Evolutionary conservation across 78 protist genomes (phyloP), one percentile per base, ranked within the genome.

Genomic region (Dictyostelium brefeldianum): DNA sequence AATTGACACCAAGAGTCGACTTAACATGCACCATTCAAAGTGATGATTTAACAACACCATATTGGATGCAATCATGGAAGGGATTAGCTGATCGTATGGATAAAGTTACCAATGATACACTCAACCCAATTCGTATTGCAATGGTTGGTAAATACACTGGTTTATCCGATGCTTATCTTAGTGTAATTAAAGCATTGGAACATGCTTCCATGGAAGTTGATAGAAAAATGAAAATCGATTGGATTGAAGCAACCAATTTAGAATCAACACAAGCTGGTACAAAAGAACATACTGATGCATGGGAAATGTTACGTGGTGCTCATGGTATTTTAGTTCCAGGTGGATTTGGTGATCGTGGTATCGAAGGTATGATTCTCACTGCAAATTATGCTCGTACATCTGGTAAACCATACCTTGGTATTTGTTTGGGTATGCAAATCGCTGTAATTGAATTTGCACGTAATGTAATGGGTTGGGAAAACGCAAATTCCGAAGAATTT

Each of bases 281-380:
- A 20, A 29, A 22, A 12, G 47, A 57, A 29, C 79, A 91, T n/a
- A 20, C 17, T 5, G 20, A 22, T 18, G 80, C 95, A 11, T 97
- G 98, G 98, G 74, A 57, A 5, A 11, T 17, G 31, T 22, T 97
- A 3, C 14, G 65, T 27, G 6, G 5, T 18, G 79, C 74, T 70
- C 83, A 97, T 83, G 99, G 99, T 22, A 80, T 99, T n/a, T 64
- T 99, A 10, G 98, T 99, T 1, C 99, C 99, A 17, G 99, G 99
- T 43, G 99, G 99, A 36, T 99, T 99, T 73, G 99, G 99, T 27
- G 95, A 80, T 56, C 97, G 99, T 36, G 99, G 99, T 46, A 67
- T 97, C 17, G 98, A 97, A 71, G 99, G 99, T 47, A 91, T 77
- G 95, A 94, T 99, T 43, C 56, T 31, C 4, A 98, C 99, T 1